phyloP scores from a whole-genome alignment of 192 early-diverging fungal genomes.

The Coemansia sp. region DNA sequence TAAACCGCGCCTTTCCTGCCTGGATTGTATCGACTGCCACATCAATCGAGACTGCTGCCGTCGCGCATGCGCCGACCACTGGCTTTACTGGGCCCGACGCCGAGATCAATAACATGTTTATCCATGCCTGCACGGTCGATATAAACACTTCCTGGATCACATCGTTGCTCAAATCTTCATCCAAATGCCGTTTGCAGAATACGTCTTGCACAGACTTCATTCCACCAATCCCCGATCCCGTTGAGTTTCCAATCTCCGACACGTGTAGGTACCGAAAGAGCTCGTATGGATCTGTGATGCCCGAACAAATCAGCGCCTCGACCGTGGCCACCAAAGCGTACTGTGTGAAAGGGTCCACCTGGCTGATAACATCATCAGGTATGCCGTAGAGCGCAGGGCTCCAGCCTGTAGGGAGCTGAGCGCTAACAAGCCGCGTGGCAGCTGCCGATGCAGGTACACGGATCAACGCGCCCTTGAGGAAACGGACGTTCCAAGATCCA shows the following conservation, averaged over 20 bases:
- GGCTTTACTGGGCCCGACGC: constrained; percentile 78
- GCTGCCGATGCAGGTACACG: constrained; percentile 85
- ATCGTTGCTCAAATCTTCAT: constrained; percentile 77
- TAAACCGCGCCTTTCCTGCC: constrained; percentile 80
- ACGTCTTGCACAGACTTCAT: constrained; percentile 65
- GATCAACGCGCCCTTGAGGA: constrained; percentile 85
- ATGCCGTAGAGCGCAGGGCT: constrained; percentile 85
- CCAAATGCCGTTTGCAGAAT: constrained; percentile 69
- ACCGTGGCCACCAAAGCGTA: constrained; percentile 87
- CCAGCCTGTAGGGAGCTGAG: constrained; percentile 94
- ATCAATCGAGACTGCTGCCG: constrained; percentile 82
- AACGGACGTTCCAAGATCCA: constrained; percentile 70
- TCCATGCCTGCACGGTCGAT: not conserved
- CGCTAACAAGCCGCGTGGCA: constrained; percentile 80
- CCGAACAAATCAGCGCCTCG: constrained; percentile 83
- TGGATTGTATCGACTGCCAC: constrained; percentile 79
- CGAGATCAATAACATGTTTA: constrained; percentile 86
- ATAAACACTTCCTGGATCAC: constrained; percentile 70
- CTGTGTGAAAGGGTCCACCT: constrained; percentile 86
- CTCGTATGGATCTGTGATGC: constrained; percentile 96
- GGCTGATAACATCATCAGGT: constrained; percentile 82
- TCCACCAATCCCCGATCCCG: constrained; percentile 88
- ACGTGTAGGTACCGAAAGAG: constrained; percentile 96
- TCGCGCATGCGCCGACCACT: constrained; percentile 81
- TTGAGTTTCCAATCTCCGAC: constrained; percentile 86